Evolutionary conservation across 1,284 basidiomycete species (phyloP), one percentile per base, ranked within the genome.

Genomic region (Melampsora larici-populina): DNA sequence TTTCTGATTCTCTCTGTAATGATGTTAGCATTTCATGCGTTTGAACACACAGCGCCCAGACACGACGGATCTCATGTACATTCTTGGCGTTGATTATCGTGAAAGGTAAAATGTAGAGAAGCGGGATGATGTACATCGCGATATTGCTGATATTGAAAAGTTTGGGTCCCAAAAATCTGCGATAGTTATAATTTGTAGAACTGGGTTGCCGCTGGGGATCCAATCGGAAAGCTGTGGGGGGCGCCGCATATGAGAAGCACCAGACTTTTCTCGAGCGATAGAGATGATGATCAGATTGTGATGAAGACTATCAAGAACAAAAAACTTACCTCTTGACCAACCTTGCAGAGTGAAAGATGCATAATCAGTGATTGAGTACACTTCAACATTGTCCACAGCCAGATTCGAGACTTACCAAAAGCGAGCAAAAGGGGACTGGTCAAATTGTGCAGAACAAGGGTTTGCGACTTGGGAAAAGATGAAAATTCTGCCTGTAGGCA

Each of bases 331-430:
- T 58, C 26, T 58, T n/a, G 55, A 24, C 55, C 55, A 58, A n/a
- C 55, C 55, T 58, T 4, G n/a, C 8, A 29, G 15, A 29, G n/a
- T 58, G 55, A 43, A 43, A 8, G 1, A 43, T 43, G 40, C 40
- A 8, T 13, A 13, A 7, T 43, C 40, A 43, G 40, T 43, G 13
- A 43, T 11, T 9, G 13, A 11, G 13, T 43, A 43, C 40, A 9
- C 11, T 43, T 13, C 13, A 7, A 43, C 40, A 43, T 11, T 43
- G 40, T 43, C 11, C 40, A 43, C 21, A 58, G 26, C n/a, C n/a
- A n/a, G n/a, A n/a, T n/a, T n/a, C 5, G 15, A 58, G 26, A 58
- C 55, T 58, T 58, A 58, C 55, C 55, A 58, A 58, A 58, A 58
- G 4, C 9, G 55, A 58, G 13, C 26, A 58, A 24, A 15, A 58